These are phyloP conservation scores for Saturnispora sekii DNA, from an alignment of 805 yeast species.

Conservation along the genomic window DNA sequence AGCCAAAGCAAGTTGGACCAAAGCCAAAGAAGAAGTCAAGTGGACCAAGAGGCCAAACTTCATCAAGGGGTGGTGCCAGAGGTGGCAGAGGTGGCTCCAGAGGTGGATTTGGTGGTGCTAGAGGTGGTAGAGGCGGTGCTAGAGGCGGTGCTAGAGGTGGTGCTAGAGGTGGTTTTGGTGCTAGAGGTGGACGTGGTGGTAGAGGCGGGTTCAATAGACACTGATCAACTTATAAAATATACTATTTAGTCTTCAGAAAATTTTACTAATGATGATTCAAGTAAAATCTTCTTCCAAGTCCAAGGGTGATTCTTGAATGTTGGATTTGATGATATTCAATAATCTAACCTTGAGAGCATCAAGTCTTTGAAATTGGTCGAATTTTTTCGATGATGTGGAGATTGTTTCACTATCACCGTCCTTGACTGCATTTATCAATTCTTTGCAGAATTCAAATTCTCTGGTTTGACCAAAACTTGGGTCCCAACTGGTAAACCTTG, in stretches of 20 bases:
- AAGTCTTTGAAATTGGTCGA: constrained; percentile 77
- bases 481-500: constrained; percentile 59
- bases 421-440: constrained; percentile 62
- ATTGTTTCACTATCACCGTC: constrained; percentile 73
- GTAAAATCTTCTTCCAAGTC: constrained; percentile 29
- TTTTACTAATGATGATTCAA: constrained; percentile 8
- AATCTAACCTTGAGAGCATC: constrained; percentile 88
- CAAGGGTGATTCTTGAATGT: constrained; percentile 24
- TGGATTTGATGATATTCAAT: constrained; percentile 67
- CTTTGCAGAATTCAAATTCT: constrained; percentile 61
- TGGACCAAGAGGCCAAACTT: constrained; percentile 43
- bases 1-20: constrained; percentile 83
- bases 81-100: constrained; percentile 24
- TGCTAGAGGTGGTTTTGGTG: constrained; percentile 35
- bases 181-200: constrained; percentile 31
- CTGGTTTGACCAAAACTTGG: constrained; percentile 65
- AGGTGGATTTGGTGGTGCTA: constrained; percentile 16
- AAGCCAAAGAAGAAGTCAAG: constrained; percentile 66
- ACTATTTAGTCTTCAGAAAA: not conserved
- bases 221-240: too few species aligned
- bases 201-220: constrained; percentile 21
- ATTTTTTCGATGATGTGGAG: constrained; percentile 67
- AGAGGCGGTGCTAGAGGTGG: constrained; percentile 12
- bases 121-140: constrained; percentile 9
- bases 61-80: constrained; percentile 36